Conservation (phyloP, 2,329 filamentous ascomycete species). For the Fusarium globosum region DNA sequence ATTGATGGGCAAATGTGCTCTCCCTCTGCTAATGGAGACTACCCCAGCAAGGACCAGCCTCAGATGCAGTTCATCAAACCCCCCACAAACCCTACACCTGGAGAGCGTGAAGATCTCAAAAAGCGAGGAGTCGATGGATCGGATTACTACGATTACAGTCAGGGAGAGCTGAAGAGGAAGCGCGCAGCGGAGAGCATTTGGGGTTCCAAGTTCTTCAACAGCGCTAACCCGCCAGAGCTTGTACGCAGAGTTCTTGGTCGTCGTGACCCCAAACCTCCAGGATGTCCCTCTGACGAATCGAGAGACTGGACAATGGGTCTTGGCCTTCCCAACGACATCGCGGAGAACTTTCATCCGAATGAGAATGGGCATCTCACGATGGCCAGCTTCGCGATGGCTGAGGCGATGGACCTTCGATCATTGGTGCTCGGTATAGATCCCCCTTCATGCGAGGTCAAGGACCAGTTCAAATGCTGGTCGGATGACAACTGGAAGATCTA, state of each 20-base stretch:
- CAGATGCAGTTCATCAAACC: constrained; percentile 13
- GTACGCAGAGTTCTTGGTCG: background rate
- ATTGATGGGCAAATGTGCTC: constrained; percentile 2
- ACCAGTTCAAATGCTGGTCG: background rate
- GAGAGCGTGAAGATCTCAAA: rapidly evolving
- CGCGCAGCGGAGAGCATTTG: background rate
- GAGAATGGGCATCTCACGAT: background rate
- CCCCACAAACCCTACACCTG: rapidly evolving
- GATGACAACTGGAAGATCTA: background rate
- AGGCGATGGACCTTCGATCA: background rate
- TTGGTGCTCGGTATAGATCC: background rate
- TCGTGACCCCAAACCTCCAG: background rate
- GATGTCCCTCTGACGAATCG: background rate
- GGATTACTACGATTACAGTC: rapidly evolving
- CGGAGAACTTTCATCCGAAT: background rate
- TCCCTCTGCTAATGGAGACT: background rate
- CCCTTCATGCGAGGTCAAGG: background rate
- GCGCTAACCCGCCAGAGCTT: background rate
- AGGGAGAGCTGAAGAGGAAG: background rate
- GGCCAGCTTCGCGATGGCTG: background rate
- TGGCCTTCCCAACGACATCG: background rate
- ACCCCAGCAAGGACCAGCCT: background rate
- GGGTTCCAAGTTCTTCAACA: constrained; percentile 1
- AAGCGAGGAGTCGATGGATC: rapidly evolving
- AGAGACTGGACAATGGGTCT: background rate